Conservation (phyloP, 2,329 filamentous ascomycete species). For the Septoria linicola region DNA sequence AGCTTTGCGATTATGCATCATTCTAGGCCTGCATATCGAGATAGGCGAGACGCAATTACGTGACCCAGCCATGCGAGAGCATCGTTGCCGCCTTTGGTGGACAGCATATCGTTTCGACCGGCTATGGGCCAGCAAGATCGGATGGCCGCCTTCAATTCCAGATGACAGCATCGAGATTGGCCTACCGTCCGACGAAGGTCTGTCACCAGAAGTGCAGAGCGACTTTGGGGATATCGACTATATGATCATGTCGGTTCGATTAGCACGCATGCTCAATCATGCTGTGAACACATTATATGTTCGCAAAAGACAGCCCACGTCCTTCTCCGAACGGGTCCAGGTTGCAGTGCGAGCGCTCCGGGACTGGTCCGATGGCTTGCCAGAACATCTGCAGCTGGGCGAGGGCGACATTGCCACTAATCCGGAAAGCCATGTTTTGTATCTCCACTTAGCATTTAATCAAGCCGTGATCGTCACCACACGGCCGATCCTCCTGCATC, state of each 20-base stretch:
- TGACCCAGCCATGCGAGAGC: constrained; percentile 38
- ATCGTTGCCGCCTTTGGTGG: constrained; percentile 40
- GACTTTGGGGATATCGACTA: constrained; percentile 42
- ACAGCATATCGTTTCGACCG: constrained; percentile 39
- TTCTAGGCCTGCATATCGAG: constrained; percentile 48
- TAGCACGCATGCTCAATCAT: constrained; percentile 39
- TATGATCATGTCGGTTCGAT: constrained; percentile 42
- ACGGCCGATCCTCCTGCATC: constrained; percentile 38
- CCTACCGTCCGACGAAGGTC: constrained; percentile 40
- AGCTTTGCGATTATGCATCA: constrained; percentile 46
- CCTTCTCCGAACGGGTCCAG: constrained; percentile 42
- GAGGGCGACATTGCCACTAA: constrained; percentile 26
- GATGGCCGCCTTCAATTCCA: constrained; percentile 36
- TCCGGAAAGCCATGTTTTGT: constrained; percentile 32
- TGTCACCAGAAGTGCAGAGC: constrained; percentile 28
- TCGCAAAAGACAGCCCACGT: constrained; percentile 31
- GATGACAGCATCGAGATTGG: constrained; percentile 44
- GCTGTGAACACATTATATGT: constrained; percentile 35
- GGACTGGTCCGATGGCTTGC: constrained; percentile 41
- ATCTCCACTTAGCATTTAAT: constrained; percentile 40
- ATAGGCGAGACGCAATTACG: constrained; percentile 43
- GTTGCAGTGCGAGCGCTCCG: constrained; percentile 39
- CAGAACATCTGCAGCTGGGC: constrained; percentile 37
- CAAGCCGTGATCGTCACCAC: constrained; percentile 39
- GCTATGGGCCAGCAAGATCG: constrained; percentile 39